Evolutionary conservation across 192 early-diverging fungal species (phyloP).

Genomic region (Coemansia sp.): DNA sequence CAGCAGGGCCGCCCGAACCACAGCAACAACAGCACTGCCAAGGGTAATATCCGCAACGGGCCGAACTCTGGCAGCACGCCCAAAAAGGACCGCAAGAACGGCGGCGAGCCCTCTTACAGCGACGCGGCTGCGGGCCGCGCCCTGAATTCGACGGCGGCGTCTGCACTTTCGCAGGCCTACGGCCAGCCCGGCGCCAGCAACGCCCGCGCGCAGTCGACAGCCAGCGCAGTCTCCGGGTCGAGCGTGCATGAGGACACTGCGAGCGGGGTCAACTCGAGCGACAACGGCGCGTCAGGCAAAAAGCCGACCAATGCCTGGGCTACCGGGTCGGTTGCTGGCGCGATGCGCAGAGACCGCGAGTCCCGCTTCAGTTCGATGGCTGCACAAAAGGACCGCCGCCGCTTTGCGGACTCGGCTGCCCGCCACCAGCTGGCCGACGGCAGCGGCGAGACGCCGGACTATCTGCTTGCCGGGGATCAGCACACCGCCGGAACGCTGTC

Average conservation of each 20-base stretch:
- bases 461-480: slow-evolving; percentile 3
- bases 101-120: slow-evolving; percentile 12
- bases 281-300: slow-evolving; percentile 3
- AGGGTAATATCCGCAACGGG: slow-evolving; percentile 4
- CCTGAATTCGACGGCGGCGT: not conserved
- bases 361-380: not conserved
- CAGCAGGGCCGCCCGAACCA: slow-evolving; percentile 5
- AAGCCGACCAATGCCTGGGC: slow-evolving; percentile 12
- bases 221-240: slow-evolving; percentile 9
- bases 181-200: not conserved
- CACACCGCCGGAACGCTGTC: slow-evolving; percentile 9
- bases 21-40: not conserved
- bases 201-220: not conserved
- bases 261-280: slow-evolving; percentile 9
- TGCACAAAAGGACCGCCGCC: slow-evolving; percentile 1
- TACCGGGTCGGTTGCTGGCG: slow-evolving; percentile 5
- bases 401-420: not conserved
- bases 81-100: slow-evolving; percentile 14
- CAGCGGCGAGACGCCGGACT: not conserved
- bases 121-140: slow-evolving; percentile 16
- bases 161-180: not conserved
- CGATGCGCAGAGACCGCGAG: slow-evolving; percentile 8
- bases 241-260: slow-evolving; percentile 8
- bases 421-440: not conserved
- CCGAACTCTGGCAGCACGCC: not conserved